Percentiles rank a stretch among this genome's conserved stretches.
phyloP scores from a whole-genome alignment of 2,329 filamentous ascomycete species.

The Pseudocercospora crystallina region DNA sequence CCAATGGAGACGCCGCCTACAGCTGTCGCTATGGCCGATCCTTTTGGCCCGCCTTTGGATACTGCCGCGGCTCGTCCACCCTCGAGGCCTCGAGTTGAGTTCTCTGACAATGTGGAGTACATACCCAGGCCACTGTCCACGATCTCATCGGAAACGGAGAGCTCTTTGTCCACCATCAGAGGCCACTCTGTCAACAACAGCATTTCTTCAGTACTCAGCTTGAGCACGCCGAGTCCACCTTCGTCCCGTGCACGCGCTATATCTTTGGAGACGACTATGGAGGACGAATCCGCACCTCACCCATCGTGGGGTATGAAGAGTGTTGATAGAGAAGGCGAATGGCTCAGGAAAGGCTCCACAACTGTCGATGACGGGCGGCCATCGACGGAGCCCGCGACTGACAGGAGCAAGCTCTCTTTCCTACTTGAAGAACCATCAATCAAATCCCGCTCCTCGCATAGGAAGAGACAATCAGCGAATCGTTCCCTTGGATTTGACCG shows the following conservation, averaged over 20 bases:
- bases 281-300: constrained; percentile 61
- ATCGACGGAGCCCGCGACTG: constrained; percentile 21
- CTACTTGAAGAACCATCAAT: constrained; percentile 5
- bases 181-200: constrained; percentile 76
- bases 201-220: constrained; percentile 73
- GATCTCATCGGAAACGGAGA: constrained; percentile 80
- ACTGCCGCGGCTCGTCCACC: constrained; percentile 38
- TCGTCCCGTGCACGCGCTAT: constrained; percentile 43
- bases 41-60: constrained; percentile 5
- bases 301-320: constrained; percentile 28
- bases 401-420: constrained; percentile 18
- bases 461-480: constrained; percentile 63
- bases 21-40: constrained; percentile 4
- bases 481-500: constrained; percentile 63
- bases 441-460: constrained; percentile 38
- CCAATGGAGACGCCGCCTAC: constrained; percentile 7
- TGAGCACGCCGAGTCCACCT: constrained; percentile 50
- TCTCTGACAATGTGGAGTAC: constrained; percentile 80
- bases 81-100: constrained; percentile 70
- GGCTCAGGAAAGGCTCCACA: constrained; percentile 29
- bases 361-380: constrained; percentile 22
- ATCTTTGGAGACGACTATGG: constrained; percentile 42
- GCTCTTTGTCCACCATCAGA: constrained; percentile 67
- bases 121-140: constrained; percentile 80
- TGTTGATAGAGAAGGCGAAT: constrained; percentile 34